Base-by-base conservation (phyloP, 2,329 filamentous ascomycete genomes). In the Amylocarpus encephaloides region DNA sequence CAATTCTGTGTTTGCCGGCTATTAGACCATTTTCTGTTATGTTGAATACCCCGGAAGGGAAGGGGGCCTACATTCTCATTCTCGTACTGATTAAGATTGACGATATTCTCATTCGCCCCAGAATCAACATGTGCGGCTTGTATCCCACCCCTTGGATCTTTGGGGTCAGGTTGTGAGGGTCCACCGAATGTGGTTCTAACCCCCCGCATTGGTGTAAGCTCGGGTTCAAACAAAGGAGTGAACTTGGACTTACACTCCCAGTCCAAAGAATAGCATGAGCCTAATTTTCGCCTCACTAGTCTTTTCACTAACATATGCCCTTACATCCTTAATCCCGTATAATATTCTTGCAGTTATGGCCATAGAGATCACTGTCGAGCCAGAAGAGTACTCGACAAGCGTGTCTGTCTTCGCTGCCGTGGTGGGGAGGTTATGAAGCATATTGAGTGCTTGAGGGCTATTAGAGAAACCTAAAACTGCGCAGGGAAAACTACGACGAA, bases 301-400 rank as follows among this genome's bases (percentile, higher is more conserved):
- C 64, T 82, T 82, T 60, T 82, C 82, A 57, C 73, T 79, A 15
- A 82, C 60, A 54, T 73, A 81, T 0, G 79, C 79, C 11, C 73
- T 66, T 0, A 74, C 73, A 52, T 82, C 76, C 1, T 72, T 60
- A 13, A 78, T 66, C 1, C 70, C 73, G 52, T 78, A 72, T 46
- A 76, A 68, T 1, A 76, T 74, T 13, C 78, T 68, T 0, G 75
- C 71, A 4, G 78, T 69, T 58, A 82, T 70, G 0, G 74, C 73
- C 73, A 83, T 75, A 1, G 79, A 82, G 26, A 82, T 71, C 5
- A 82, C 78, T 0, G 80, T 83, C 1, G 78, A 82, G 0, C 80
- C 80, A 1, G 79, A 82, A 61, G 77, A 82, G 50, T 78, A 78
- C 58, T 83, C 80, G 44, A 82, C 72, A 16, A 83, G 72, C 0